Evolutionary conservation across 257 asterid species (phyloP).

Genomic region (Solanum chmielewskii): DNA sequence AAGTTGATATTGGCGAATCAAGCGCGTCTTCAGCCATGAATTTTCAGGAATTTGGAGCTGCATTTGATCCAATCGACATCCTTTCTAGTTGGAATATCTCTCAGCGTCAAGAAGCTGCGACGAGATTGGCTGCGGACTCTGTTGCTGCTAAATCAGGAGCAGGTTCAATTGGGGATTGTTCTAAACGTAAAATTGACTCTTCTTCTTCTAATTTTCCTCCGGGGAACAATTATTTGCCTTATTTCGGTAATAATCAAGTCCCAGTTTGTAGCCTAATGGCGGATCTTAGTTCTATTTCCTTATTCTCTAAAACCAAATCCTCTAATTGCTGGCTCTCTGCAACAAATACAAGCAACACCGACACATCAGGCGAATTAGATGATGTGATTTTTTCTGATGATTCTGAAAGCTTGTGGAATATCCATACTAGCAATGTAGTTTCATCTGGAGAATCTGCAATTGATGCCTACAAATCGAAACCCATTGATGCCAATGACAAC

Average conservation of each 20-base stretch:
- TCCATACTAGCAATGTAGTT: background rate
- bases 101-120: constrained; percentile 1
- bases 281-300: background rate
- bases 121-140: background rate
- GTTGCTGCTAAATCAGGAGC: background rate
- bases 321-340: constrained; percentile 53
- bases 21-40: background rate
- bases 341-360: constrained; percentile 33
- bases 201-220: background rate
- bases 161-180: background rate
- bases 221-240: background rate
- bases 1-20: background rate
- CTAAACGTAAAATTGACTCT: background rate
- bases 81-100: constrained; percentile 4
- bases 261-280: background rate
- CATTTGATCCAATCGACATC: constrained; percentile 5
- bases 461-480: background rate
- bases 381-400: constrained; percentile 44
- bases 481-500: background rate
- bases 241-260: background rate
- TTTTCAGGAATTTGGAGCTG: background rate
- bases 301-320: constrained; percentile 2
- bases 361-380: constrained; percentile 33
- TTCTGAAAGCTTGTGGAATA: constrained; percentile 22
- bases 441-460: constrained; percentile 14